These are phyloP conservation scores for Claviceps paspali DNA, from an alignment of 2,329 filamentous ascomycete genomes.

Conservation along the genomic window DNA sequence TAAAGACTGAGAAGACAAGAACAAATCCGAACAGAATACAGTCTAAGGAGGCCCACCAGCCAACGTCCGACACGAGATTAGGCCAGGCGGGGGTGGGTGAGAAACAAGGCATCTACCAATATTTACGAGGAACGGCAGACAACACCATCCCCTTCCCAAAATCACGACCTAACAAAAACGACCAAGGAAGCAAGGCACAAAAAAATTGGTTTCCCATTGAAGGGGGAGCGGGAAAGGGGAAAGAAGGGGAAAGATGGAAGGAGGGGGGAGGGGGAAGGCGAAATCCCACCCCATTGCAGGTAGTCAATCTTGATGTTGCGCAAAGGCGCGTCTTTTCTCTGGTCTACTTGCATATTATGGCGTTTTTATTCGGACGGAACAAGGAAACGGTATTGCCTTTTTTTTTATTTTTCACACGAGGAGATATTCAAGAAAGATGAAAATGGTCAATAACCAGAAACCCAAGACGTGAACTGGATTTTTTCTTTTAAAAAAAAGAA, in stretches of 20 bases:
- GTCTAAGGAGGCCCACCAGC: not conserved
- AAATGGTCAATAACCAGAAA: too few relatives aligned
- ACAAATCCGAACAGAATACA: too few relatives aligned
- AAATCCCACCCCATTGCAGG: not conserved
- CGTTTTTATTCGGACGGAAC: too few relatives aligned
- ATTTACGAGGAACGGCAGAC: not conserved
- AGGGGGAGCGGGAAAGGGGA: too few relatives aligned
- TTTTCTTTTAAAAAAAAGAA: too few relatives aligned
- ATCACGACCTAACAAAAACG: not conserved
- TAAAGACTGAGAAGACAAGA: not conserved
- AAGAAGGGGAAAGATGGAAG: not conserved
- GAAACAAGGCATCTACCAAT: not conserved
- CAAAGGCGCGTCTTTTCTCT: slow-evolving; percentile 15
- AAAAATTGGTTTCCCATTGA: not conserved
- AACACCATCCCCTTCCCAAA: not conserved
- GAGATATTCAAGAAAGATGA: not conserved
- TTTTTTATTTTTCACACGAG: not conserved
- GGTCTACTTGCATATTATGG: slow-evolving; percentile 27
- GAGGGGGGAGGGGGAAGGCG: not conserved
- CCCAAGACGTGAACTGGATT: too few relatives aligned
- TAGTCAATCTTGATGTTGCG: not conserved
- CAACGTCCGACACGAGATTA: not conserved
- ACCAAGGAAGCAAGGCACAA: too few relatives aligned
- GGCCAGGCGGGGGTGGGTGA: not conserved
- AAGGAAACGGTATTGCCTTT: slow-evolving; percentile 9